Percentiles rank a stretch among this genome's conserved stretches.
Evolutionary conservation across 148 eudicot species (phyloP).

Genomic region (Heliosperma pusillum): DNA sequence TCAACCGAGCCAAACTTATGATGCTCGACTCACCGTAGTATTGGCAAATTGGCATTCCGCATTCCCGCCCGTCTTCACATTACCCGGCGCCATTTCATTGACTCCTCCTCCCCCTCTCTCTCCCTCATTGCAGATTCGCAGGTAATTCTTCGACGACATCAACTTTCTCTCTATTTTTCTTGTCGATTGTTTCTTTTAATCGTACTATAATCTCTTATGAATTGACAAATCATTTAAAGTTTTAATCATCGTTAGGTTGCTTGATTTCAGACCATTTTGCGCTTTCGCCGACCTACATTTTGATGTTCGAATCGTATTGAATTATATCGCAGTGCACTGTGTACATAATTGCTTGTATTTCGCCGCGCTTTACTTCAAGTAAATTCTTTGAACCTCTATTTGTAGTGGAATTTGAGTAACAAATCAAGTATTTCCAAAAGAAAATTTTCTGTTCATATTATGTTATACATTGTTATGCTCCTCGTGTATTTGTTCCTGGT

Average conservation of each 20-base stretch:
- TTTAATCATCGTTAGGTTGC: background rate
- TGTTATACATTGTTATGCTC: background rate
- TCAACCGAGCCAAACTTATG: no score
- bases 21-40: no score
- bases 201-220: background rate
- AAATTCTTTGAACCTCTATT: background rate
- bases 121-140: background rate
- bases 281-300: background rate
- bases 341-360: background rate
- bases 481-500: no score
- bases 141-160: constrained; percentile 2
- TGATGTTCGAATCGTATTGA: background rate
- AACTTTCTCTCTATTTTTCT: background rate
- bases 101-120: no score
- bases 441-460: no score
- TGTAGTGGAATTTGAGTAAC: background rate
- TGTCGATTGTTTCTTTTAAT: background rate
- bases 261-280: background rate
- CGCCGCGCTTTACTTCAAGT: background rate
- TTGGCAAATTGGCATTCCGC: no score
- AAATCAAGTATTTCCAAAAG: no score
- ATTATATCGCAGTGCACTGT: background rate
- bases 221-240: background rate
- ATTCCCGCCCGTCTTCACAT: background rate
- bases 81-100: background rate